Base-by-base conservation (phyloP, 306 rosid species). In the Cucurbita argyrosperma region DNA sequence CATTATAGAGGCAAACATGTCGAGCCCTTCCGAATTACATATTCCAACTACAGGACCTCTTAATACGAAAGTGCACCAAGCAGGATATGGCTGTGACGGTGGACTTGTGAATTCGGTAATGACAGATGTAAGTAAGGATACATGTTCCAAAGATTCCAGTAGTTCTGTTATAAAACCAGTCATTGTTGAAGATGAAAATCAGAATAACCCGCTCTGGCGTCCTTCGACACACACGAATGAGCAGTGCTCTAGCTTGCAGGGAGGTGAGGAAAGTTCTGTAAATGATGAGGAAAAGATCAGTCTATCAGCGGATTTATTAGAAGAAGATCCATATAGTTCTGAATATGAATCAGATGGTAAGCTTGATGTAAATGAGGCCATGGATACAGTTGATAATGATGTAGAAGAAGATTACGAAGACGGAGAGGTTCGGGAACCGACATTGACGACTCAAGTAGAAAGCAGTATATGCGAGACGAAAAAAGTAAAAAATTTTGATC, bases 271-370 rank as follows among this genome's bases (percentile, higher is more conserved):
- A 62, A 83, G 82, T 68, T 83, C 85, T 75, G 86, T 47, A 21
- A 89, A 89, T 85, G 96, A 90, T 79, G 96, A 89, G 71, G 98
- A 93, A 78, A 93, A 86, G 82, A 76, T 89, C 19, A 88, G 88
- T 59, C 78, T 89, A 67, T 90, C 90, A 13, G 75, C 81, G 23
- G 97, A 85, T 82, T 78, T 84, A 77, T 68, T 84, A 67, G 98
- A 88, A 43, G 89, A 90, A 72, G 91, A 82, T 81, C 80, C 81
- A 53, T 82, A 81, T 80, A 78, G 79, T 80, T 85, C 87, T 79
- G 97, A 89, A 77, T 87, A 77, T 15, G 97, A 94, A 72, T 94
- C 96, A 15, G 97, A 94, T 81, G 94, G 83, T 39, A 89, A 84
- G 84, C 90, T 70, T 72, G 88, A 89, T 74, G 65, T 84, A 58